Evolutionary conservation across 768 basidiomycete genomes (phyloP).

Genomic region (Lentinula lateritia): DNA sequence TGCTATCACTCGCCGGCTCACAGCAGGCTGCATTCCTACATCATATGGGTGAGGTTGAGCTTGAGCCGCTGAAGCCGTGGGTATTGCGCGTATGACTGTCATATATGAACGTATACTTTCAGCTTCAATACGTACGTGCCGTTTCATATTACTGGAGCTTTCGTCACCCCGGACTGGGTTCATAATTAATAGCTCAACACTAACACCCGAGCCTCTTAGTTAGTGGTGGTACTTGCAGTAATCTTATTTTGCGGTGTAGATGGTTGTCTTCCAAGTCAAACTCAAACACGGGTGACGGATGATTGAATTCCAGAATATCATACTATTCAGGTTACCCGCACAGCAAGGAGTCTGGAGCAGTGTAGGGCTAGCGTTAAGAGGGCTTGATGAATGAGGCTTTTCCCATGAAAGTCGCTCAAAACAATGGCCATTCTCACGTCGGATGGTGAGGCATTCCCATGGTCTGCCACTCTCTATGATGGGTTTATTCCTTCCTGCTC

Average conservation of each 20-base stretch:
- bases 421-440: slow-evolving; percentile 8
- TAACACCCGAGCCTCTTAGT: not conserved
- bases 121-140: not conserved
- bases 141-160: not conserved
- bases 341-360: not conserved
- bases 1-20: no score
- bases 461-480: slow-evolving; percentile 1
- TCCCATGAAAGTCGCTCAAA: slow-evolving; percentile 2
- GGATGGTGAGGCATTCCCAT: slow-evolving; percentile 1
- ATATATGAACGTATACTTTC: not conserved
- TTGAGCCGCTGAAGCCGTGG: slow-evolving; percentile 1
- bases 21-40: not conserved
- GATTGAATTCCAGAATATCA: not conserved
- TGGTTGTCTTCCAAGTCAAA: not conserved
- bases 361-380: not conserved
- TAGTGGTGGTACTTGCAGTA: not conserved
- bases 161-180: not conserved
- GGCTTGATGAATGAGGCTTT: not conserved
- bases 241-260: not conserved
- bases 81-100: not conserved
- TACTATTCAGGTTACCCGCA: not conserved
- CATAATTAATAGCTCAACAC: not conserved
- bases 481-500: not conserved
- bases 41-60: not conserved
- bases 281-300: not conserved